Evolutionary conservation across 2,329 filamentous ascomycete species (phyloP), one percentile per base, ranked within the genome.

Genomic region (Plectosphaerella plurivora): DNA sequence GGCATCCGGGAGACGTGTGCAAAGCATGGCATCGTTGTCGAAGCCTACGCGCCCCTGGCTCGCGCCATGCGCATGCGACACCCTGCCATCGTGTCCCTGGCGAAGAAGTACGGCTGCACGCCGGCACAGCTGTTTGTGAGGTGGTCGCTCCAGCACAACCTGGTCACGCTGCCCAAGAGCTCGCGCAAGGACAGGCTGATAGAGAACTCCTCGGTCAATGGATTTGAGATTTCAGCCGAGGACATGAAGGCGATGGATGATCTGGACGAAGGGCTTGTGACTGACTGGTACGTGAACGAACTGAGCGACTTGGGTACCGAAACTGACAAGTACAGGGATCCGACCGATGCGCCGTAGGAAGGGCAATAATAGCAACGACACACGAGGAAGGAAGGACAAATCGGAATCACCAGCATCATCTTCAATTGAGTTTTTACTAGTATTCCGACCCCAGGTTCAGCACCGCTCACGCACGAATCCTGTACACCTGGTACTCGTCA

Each of bases 31-130:
- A 91, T 94, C 53, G 71, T 86, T 0, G 77, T 94, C 2, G 84
- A 94, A 68, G 89, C 90, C 0, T 95, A 94, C 59, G 88, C 88
- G 7, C 90, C 90, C 6, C 78, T 94, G 3, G 89, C 84, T 3
- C 78, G 87, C 49, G 88, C 82, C 1, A 74, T 86, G 68, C 77
- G 87, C 16, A 87, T 94, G 78, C 77, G 75, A 47, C 81, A 94
- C 59, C 81, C 82, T 0, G 79, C 74, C 2, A 80, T 94, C 57
- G 67, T 78, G 2, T 67, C 74, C 14, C 64, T 94, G 24, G 76
- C 86, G 4, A 76, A 79, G 61, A 87, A 88, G 65, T 89, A 94
- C 68, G 69, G 67, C 0, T 89, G 86, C 65, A 86, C 84, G 0
- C 80, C 85, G 1, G 88, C 84, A 4, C 89, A 94, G 67, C 71